Conservation (phyloP, 2,329 filamentous ascomycete species). For the Aulographum hederae region DNA sequence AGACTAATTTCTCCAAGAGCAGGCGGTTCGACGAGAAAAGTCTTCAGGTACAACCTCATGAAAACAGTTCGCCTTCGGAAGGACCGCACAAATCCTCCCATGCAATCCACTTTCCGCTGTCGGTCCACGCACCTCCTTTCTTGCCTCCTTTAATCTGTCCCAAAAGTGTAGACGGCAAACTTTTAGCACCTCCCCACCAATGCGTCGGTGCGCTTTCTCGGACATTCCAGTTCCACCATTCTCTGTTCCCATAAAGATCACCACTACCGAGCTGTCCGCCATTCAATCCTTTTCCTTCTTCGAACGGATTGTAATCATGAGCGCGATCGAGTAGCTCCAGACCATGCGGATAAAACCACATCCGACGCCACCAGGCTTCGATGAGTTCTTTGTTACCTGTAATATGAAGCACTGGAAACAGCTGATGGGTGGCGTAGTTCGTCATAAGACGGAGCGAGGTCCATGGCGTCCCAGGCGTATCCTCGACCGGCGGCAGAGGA, state of each 20-base stretch:
- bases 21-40: too few species aligned
- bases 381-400: constrained; percentile 16
- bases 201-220: too few species aligned
- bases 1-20: too few species aligned
- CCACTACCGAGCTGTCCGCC: too few species aligned
- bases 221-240: not conserved
- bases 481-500: not conserved
- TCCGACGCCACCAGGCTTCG: constrained; percentile 14
- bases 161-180: too few species aligned
- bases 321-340: constrained; percentile 15
- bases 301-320: constrained; percentile 3
- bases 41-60: not conserved
- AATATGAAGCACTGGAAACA: constrained; percentile 19
- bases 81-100: not conserved
- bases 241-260: not conserved
- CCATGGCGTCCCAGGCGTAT: constrained; percentile 3
- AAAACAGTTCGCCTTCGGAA: not conserved
- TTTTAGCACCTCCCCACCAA: too few species aligned
- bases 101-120: not conserved
- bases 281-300: too few species aligned
- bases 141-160: too few species aligned
- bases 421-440: constrained; percentile 20
- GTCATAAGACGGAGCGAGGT: constrained; percentile 14
- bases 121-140: constrained; percentile 1
- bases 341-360: constrained; percentile 22